phyloP scores from a whole-genome alignment of 2,329 filamentous ascomycete species.

The Endoconidiophora laricicola region DNA sequence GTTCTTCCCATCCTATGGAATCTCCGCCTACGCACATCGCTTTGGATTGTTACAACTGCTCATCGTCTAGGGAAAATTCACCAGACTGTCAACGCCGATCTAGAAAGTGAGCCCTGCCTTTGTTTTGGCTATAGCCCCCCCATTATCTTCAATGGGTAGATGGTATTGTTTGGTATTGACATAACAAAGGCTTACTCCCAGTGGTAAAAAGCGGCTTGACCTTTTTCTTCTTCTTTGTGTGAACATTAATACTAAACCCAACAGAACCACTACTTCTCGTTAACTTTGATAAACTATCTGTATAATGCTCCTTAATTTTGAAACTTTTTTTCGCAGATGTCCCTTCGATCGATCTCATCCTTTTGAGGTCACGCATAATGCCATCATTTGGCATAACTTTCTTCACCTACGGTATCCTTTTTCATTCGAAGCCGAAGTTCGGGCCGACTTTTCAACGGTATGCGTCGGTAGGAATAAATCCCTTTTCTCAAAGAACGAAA shows the following conservation, averaged over 20 bases:
- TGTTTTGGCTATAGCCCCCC: neutral
- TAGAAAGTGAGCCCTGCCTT: neutral
- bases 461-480: no score
- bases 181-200: neutral
- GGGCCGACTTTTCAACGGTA: no score
- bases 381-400: no score
- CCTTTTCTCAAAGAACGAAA: no score
- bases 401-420: no score
- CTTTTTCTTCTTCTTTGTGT: neutral
- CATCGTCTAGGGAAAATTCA: conserved; percentile 1
- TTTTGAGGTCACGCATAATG: no score
- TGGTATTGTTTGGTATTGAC: neutral
- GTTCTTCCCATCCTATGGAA: neutral
- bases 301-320: no score
- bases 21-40: neutral
- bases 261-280: neutral
- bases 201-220: neutral
- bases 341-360: no score
- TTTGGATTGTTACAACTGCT: neutral
- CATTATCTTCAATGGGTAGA: neutral
- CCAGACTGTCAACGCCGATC: neutral
- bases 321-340: no score
- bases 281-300: neutral
- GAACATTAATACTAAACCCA: conserved; percentile 5
- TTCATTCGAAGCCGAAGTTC: no score